phyloP scores from a whole-genome alignment of 2,329 filamentous ascomycete species.

The Fusarium sp. region DNA sequence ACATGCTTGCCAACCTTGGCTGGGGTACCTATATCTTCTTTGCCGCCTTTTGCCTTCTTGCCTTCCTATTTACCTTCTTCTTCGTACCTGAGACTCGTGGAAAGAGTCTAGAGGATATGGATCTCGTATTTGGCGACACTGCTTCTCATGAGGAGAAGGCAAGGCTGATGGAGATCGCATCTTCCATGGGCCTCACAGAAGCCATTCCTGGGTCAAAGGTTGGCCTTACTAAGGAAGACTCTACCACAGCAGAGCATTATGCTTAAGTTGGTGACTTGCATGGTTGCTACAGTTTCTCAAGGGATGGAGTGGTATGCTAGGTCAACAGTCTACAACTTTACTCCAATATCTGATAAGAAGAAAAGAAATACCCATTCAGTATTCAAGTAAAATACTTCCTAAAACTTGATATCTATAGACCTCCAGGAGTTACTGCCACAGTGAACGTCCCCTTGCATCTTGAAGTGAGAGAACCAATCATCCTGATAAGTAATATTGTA shows the following conservation, averaged over 20 bases:
- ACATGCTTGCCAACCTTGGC: constrained; percentile 62
- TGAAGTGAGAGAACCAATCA: constrained; percentile 42
- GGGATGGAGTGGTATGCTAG: background rate
- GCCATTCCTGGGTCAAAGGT: background rate
- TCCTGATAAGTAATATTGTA: constrained; percentile 40
- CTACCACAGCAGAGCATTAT: background rate
- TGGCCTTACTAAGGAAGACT: background rate
- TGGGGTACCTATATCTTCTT: constrained; percentile 70
- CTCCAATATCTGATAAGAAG: background rate
- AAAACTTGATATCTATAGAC: background rate
- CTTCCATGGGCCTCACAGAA: background rate
- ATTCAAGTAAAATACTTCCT: too few species aligned
- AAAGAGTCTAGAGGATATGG: constrained; percentile 65
- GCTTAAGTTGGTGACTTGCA: background rate
- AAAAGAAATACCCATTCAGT: background rate
- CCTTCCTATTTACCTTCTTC: constrained; percentile 60
- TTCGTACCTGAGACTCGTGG: constrained; percentile 68
- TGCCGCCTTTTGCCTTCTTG: constrained; percentile 60
- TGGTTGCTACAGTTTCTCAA: too few species aligned
- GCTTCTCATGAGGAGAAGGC: background rate
- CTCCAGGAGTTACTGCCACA: constrained; percentile 30
- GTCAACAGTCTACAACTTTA: too few species aligned
- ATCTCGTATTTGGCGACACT: constrained; percentile 51
- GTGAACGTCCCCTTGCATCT: constrained; percentile 40
- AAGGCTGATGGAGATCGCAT: background rate